Percentiles rank a stretch among this genome's conserved stretches.
Evolutionary conservation across 176 grass and related monocot species (phyloP).

Genomic region (Hordeum marinum): DNA sequence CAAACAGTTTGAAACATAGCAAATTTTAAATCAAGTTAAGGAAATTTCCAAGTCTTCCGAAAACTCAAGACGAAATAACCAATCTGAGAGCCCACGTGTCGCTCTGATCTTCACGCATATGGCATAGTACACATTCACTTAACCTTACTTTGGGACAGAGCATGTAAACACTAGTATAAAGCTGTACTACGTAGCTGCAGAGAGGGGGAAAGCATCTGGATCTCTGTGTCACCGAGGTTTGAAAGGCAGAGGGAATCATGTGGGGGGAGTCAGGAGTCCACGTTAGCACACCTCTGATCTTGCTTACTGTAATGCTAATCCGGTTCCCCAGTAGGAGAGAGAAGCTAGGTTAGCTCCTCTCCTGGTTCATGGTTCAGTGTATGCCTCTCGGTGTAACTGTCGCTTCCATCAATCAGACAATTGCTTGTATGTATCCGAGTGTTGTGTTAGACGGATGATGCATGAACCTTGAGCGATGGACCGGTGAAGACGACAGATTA

Average conservation of each 20-base stretch:
- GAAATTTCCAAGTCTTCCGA: neutral
- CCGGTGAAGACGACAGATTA: conserved; percentile 8
- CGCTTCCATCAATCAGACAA: conserved; percentile 15
- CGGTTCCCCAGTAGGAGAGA: conserved; percentile 35
- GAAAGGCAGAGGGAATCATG: conserved; percentile 29
- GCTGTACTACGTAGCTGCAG: conserved; percentile 10
- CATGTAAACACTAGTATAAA: neutral
- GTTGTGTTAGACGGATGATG: neutral
- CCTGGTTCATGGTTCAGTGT: conserved; percentile 20
- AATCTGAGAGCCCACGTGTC: conserved; percentile 12
- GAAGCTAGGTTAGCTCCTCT: conserved; percentile 2
- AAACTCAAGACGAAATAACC: neutral
- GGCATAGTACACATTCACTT: neutral
- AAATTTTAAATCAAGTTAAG: no score
- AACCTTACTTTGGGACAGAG: conserved; percentile 11
- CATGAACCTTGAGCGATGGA: conserved; percentile 42
- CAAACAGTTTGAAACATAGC: no score
- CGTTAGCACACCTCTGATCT: conserved; percentile 19
- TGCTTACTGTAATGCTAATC: conserved; percentile 33
- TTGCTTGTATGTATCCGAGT: neutral
- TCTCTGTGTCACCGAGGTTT: conserved; percentile 19
- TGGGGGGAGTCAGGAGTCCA: conserved; percentile 36
- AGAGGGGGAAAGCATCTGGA: conserved; percentile 49
- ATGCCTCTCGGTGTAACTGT: conserved; percentile 32
- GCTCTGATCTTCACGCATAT: neutral